These are phyloP conservation scores for Cryptosporidium felis DNA, from an alignment of 169 alveolate genomes.

Conservation along the genomic window DNA sequence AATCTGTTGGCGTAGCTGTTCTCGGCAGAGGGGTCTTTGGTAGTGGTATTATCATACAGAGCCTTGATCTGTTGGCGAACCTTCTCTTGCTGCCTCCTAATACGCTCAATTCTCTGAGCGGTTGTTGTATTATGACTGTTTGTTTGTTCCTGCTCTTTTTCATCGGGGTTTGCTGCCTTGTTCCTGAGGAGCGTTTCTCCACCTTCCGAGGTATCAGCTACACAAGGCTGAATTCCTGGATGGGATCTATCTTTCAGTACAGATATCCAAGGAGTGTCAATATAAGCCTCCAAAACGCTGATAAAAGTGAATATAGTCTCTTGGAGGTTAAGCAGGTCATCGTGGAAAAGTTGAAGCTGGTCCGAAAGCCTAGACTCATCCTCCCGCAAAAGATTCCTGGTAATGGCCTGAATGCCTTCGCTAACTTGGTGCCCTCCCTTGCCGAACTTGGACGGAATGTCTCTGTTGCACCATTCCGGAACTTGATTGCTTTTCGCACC, in stretches of 20 bases:
- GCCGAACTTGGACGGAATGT: constrained; percentile 42
- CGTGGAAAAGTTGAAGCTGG: constrained; percentile 1
- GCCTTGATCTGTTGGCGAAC: constrained; percentile 57
- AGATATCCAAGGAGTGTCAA: constrained; percentile 52
- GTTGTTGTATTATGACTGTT: constrained; percentile 1
- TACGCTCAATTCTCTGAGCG: constrained; percentile 61
- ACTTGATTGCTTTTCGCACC: not conserved
- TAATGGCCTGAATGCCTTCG: constrained; percentile 21
- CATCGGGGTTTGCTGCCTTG: not conserved
- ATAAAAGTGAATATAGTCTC: constrained; percentile 43
- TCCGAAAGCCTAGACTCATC: not conserved
- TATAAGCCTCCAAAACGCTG: constrained; percentile 48
- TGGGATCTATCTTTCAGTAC: not conserved
- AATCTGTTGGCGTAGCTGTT: too few relatives aligned
- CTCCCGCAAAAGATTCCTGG: not conserved
- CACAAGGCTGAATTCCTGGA: constrained; percentile 6
- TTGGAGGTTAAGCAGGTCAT: constrained; percentile 21
- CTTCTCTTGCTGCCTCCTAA: constrained; percentile 61
- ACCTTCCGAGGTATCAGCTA: not conserved
- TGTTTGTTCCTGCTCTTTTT: not conserved
- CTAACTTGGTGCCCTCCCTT: not conserved
- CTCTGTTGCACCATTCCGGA: constrained; percentile 69
- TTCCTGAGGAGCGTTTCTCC: too few relatives aligned
- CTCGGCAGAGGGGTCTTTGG: not conserved
- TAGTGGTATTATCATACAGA: not conserved